These are phyloP conservation scores for Ceratobasidium sp. DNA, from an alignment of 1,284 basidiomycete genomes.

Conservation along the genomic window DNA sequence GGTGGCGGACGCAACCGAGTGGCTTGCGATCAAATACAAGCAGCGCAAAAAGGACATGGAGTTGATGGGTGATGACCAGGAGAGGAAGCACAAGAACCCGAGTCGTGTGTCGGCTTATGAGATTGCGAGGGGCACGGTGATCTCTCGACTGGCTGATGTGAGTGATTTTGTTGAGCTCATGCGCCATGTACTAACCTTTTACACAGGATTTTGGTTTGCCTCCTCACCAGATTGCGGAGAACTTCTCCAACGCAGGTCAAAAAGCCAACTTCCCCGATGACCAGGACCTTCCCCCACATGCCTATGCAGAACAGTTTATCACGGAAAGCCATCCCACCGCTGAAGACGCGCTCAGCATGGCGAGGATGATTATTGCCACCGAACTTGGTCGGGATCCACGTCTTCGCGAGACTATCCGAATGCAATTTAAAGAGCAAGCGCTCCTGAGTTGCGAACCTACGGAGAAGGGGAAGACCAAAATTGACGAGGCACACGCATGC, in stretches of 20 bases:
- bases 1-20: conserved; percentile 91
- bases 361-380: conserved; percentile 86
- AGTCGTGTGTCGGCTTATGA: conserved; percentile 90
- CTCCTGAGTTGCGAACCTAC: conserved; percentile 88
- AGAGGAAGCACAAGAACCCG: conserved; percentile 80
- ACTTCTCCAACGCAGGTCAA: conserved; percentile 68
- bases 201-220: conserved; percentile 80
- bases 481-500: conserved; percentile 89
- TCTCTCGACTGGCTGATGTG: conserved; percentile 81
- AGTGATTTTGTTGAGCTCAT: conserved; percentile 45
- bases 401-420: conserved; percentile 82
- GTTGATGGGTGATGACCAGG: conserved; percentile 74
- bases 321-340: conserved; percentile 61
- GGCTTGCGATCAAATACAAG: conserved; percentile 88
- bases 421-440: conserved; percentile 80
- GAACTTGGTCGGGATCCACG: conserved; percentile 95
- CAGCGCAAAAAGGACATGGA: conserved; percentile 76
- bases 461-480: conserved; percentile 89
- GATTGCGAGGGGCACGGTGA: conserved; percentile 80
- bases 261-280: conserved; percentile 78
- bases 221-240: conserved; percentile 81
- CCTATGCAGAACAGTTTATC: conserved; percentile 79
- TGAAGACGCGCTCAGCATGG: conserved; percentile 74
- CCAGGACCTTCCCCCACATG: conserved; percentile 74
- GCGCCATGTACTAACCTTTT: conserved; percentile 41